Percentiles rank a stretch among this genome's conserved stretches.
Conservation (phyloP, 208 protist species). For the Trypanosoma platydactyli region DNA sequence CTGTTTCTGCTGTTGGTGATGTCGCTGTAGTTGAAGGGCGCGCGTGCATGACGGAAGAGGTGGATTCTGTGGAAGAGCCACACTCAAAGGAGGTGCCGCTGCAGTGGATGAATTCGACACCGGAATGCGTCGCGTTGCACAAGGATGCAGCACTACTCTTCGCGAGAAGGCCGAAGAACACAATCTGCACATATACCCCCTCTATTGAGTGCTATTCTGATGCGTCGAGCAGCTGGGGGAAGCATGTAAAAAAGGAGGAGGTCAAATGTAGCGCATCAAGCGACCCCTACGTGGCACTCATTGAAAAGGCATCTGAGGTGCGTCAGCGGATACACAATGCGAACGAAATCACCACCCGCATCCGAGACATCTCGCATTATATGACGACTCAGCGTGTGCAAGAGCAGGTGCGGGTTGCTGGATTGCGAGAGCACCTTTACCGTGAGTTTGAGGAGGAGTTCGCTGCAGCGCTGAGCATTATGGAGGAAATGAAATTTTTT, state of each 20-base stretch:
- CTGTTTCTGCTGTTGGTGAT: not conserved
- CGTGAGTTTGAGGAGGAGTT: slow-evolving; percentile 17
- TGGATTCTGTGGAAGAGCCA: not conserved
- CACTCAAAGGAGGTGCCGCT: not conserved
- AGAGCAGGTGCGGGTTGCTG: not conserved
- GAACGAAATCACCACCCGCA: slow-evolving; percentile 7
- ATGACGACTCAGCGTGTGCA: not conserved
- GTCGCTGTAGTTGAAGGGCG: not conserved
- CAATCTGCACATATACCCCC: not conserved
- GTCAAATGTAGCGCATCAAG: not conserved
- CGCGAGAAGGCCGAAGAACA: not conserved
- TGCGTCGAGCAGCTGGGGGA: not conserved
- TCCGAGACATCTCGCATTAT: not conserved
- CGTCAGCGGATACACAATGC: slow-evolving; percentile 12
- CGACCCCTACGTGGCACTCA: slow-evolving; percentile 7
- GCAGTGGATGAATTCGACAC: not conserved
- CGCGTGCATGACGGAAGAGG: not conserved
- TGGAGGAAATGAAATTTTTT: slow-evolving; percentile 12
- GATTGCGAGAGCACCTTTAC: not conserved
- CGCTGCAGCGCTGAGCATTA: not conserved
- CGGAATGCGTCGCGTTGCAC: not conserved
- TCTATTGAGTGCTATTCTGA: not conserved
- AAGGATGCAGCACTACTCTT: not conserved
- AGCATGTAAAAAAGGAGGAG: not conserved
- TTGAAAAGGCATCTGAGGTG: not conserved